Evolutionary conservation across 2,329 filamentous ascomycete species (phyloP).

Genomic region (Clarireedia homoeocarpa): DNA sequence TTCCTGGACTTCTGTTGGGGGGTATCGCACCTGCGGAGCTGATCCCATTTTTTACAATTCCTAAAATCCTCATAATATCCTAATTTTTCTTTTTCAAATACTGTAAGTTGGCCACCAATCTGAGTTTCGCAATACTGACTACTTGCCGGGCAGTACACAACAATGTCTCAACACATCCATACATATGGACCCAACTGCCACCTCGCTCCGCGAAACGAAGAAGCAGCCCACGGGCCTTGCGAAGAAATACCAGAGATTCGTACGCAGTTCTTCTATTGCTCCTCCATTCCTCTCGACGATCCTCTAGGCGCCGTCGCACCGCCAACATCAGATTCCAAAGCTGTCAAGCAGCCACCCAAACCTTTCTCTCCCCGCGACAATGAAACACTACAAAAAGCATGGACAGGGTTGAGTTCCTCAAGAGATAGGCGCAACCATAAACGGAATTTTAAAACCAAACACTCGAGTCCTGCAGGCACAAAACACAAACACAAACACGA

Average conservation of each 20-base stretch:
- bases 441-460: constrained; percentile 17
- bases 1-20: constrained; percentile 2
- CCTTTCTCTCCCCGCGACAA: constrained; percentile 78
- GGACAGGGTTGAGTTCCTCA: constrained; percentile 52
- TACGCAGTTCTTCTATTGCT: constrained; percentile 80
- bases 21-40: constrained; percentile 13
- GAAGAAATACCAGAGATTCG: constrained; percentile 49
- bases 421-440: constrained; percentile 41
- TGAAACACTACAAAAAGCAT: constrained; percentile 68
- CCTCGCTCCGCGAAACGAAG: constrained; percentile 13
- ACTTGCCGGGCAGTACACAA: constrained; percentile 5
- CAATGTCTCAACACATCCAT: constrained; percentile 25
- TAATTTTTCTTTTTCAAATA: background rate
- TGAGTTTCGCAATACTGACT: background rate
- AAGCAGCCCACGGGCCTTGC: constrained; percentile 17
- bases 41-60: constrained; percentile 3
- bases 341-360: constrained; percentile 54
- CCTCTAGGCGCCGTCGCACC: constrained; percentile 62
- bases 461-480: no score
- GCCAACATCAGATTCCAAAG: constrained; percentile 41
- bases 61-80: background rate
- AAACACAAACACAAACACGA: no score
- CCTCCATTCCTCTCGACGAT: constrained; percentile 77
- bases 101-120: background rate
- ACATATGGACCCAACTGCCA: constrained; percentile 28